Conservation (phyloP, 495 filamentous ascomycete genomes). For the Neurospora sublineolata region DNA sequence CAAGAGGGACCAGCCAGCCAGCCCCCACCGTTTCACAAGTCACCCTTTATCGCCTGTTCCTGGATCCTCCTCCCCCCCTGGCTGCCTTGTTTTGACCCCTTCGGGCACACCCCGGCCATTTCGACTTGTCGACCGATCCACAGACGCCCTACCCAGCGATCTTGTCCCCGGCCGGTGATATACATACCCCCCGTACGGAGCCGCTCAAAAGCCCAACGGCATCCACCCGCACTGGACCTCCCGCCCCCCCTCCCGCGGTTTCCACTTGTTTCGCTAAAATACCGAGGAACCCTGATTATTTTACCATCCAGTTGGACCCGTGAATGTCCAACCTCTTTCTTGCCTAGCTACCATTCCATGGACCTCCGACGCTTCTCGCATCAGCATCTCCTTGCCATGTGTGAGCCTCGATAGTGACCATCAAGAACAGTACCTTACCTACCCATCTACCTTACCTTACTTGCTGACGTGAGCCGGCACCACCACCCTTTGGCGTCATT, state of each 20-base stretch:
- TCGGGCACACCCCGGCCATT: constrained; percentile 9
- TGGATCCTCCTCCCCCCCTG: not conserved
- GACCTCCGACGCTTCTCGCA: constrained; percentile 10
- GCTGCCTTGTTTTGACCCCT: constrained; percentile 12
- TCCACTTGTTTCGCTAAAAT: not conserved
- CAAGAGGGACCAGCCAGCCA: constrained; percentile 7
- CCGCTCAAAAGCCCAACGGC: not conserved
- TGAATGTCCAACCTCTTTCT: constrained; percentile 3
- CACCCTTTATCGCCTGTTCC: constrained; percentile 21
- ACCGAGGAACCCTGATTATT: not conserved
- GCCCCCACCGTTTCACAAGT: constrained; percentile 6
- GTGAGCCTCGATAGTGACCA: constrained; percentile 17
- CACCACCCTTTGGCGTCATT: not conserved
- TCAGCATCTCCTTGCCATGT: constrained; percentile 16
- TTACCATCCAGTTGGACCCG: constrained; percentile 4
- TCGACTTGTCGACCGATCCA: constrained; percentile 11
- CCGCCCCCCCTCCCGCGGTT: not conserved
- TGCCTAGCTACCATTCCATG: constrained; percentile 12
- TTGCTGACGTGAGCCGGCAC: constrained; percentile 5
- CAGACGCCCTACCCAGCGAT: constrained; percentile 3
- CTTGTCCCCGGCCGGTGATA: not conserved
- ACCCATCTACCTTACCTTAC: not conserved
- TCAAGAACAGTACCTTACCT: not conserved
- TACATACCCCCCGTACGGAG: constrained; percentile 4
- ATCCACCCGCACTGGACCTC: not conserved